Evolutionary conservation across 441 rosid species (phyloP), one percentile per base, ranked within the genome.

Genomic region (Isatis lusitanica): DNA sequence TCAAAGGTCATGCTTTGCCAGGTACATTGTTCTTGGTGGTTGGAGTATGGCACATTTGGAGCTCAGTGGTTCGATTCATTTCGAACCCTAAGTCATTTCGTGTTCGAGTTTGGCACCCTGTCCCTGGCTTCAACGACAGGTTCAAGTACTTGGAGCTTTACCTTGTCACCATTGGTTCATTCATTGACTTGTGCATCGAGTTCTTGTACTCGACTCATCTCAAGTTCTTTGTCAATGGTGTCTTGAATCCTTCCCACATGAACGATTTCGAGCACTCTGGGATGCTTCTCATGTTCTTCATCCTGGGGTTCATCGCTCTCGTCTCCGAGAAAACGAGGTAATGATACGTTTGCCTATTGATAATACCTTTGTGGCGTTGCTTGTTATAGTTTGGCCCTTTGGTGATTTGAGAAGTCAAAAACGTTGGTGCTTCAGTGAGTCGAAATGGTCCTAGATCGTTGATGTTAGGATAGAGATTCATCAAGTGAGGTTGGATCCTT

Each of bases 221-320:
- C 78, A 88, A 81, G 66, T 84, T 92, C 74, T 86, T 89, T 65
- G 93, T 89, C 15, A 66, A 89, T 43, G 97, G 97, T 63, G 85
- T 84, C 35, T 74, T 94, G 83, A 94, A 92, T 74, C 97, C 97
- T n/a, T 77, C 84, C 13, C 97, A 94, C 82, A 84, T 94, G 93
- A 92, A 92, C 60, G 90, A 94, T 81, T 94, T 94, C 11, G 97
- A 94, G 83, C 98, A 94, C 63, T 83, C 94, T 0, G 98, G 97
- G 48, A 94, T 94, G 98, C 97, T 94, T 81, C 85, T 94, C 44
- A 94, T 94, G 97, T 92, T 94, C 82, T 89, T 94, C 58, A 68
- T 92, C 64, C 88, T 94, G n/a, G 97, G 98, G 16, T 76, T 84
- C 51, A 79, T 89, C 38, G 18, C 84, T 65, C 66, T 94, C 83